A percentile compares a stretch with the other conserved stretches of the same genome.
Conservation (phyloP, 2,329 filamentous ascomycete species). For the Penicillium sp. region DNA sequence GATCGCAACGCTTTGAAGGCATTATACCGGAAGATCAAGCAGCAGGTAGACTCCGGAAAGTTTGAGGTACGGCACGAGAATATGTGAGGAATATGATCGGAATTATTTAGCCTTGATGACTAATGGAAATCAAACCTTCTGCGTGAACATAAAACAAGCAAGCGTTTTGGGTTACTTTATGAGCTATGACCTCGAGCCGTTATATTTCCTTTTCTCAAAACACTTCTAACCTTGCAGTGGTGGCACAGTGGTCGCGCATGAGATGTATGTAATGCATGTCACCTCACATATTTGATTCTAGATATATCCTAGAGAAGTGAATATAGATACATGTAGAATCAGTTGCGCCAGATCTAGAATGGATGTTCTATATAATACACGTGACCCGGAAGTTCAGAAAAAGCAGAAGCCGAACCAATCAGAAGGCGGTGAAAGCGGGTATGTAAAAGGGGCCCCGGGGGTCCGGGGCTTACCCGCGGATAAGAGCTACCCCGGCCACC, state of each 20-base stretch:
- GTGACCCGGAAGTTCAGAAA: not conserved
- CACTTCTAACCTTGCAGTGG: too few relatives aligned
- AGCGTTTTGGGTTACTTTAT: not conserved
- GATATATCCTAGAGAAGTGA: too few relatives aligned
- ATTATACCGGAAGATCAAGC: not conserved
- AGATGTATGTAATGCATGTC: not conserved
- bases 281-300: not conserved
- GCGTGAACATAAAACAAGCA: not conserved
- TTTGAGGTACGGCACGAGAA: not conserved
- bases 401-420: constrained; percentile 5
- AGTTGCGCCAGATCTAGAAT: too few relatives aligned
- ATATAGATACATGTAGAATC: too few relatives aligned
- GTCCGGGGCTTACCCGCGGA: constrained; percentile 7
- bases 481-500: constrained; percentile 10
- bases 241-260: too few relatives aligned
- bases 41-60: not conserved
- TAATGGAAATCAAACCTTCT: too few relatives aligned
- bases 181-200: not conserved
- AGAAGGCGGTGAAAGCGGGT: not conserved
- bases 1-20: not conserved
- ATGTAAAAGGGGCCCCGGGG: not conserved
- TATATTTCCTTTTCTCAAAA: too few relatives aligned
- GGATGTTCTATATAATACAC: not conserved
- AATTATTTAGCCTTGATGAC: too few relatives aligned
- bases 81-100: too few relatives aligned